Conservation (phyloP, 192 early-diverging fungal genomes). For the Coemansia sp. region DNA sequence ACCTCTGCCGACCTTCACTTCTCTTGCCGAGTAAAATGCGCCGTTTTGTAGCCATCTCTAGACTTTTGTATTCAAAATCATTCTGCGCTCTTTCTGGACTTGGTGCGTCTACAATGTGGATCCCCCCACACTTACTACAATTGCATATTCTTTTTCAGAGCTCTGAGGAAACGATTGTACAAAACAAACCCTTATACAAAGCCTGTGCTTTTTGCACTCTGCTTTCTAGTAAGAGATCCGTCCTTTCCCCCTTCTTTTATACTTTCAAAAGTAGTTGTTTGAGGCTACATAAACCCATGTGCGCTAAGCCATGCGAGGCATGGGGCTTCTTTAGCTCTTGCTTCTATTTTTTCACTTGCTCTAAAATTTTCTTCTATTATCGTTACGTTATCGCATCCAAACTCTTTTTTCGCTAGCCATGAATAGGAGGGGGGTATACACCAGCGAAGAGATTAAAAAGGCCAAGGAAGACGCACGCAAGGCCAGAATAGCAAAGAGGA, state of each 20-base stretch:
- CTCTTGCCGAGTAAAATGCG: slow-evolving; percentile 27
- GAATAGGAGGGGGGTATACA: too few species aligned
- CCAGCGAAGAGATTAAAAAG: background rate
- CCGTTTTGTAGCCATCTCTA: background rate
- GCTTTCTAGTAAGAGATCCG: background rate
- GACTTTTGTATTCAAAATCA: too few species aligned
- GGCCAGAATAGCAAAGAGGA: background rate
- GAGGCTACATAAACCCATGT: background rate
- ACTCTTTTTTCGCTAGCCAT: too few species aligned
- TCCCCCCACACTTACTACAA: too few species aligned
- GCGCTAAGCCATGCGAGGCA: background rate
- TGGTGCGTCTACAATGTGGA: background rate
- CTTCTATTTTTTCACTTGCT: background rate
- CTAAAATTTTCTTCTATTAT: background rate
- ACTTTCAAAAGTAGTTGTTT: background rate
- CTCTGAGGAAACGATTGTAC: too few species aligned
- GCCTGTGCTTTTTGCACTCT: background rate
- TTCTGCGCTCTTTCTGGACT: too few species aligned
- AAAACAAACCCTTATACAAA: background rate
- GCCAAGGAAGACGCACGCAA: background rate
- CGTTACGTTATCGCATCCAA: background rate
- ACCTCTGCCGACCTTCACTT: slow-evolving; percentile 37
- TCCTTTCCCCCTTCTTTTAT: background rate
- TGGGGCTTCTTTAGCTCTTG: background rate
- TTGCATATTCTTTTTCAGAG: too few species aligned